phyloP scores from a whole-genome alignment of 2,329 filamentous ascomycete genomes.

The Metarhizium anisopliae region DNA sequence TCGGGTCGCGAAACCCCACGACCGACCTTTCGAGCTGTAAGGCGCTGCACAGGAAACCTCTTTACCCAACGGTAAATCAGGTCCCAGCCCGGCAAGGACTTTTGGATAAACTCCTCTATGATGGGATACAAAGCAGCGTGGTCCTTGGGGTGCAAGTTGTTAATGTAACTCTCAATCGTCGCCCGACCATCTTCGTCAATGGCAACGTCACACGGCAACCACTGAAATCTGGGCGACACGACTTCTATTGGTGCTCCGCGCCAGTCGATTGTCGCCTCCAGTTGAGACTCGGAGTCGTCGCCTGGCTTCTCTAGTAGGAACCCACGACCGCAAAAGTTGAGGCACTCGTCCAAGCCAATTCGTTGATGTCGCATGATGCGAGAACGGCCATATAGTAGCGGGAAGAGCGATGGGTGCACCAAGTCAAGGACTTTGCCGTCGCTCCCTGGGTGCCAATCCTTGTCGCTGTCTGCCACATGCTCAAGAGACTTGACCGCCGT shows the following conservation, averaged over 20 bases:
- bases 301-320: too few species aligned
- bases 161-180: conserved; percentile 42
- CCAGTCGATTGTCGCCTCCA: too few species aligned
- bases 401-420: conserved; percentile 55
- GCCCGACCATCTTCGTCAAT: conserved; percentile 25
- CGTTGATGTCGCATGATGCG: conserved; percentile 20
- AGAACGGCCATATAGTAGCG: conserved; percentile 44
- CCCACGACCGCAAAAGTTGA: conserved; percentile 21
- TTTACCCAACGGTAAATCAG: conserved; percentile 22
- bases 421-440: conserved; percentile 50
- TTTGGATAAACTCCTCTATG: conserved; percentile 30
- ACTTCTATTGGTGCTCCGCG: conserved; percentile 7
- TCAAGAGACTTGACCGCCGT: conserved; percentile 38
- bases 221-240: conserved; percentile 24
- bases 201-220: conserved; percentile 41
- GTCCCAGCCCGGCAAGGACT: conserved; percentile 37
- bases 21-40: conserved; percentile 10
- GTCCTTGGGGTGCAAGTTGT: conserved; percentile 39
- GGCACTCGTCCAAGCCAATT: conserved; percentile 27
- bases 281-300: too few species aligned
- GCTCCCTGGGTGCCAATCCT: conserved; percentile 55
- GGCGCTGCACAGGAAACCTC: conserved; percentile 17
- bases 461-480: conserved; percentile 35
- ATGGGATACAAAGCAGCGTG: conserved; percentile 29
- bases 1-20: too few species aligned